A percentile compares a stretch with the other conserved stretches of the same genome.
phyloP scores from a whole-genome alignment of 2,329 filamentous ascomycete species.

The Trichoderma sp. region DNA sequence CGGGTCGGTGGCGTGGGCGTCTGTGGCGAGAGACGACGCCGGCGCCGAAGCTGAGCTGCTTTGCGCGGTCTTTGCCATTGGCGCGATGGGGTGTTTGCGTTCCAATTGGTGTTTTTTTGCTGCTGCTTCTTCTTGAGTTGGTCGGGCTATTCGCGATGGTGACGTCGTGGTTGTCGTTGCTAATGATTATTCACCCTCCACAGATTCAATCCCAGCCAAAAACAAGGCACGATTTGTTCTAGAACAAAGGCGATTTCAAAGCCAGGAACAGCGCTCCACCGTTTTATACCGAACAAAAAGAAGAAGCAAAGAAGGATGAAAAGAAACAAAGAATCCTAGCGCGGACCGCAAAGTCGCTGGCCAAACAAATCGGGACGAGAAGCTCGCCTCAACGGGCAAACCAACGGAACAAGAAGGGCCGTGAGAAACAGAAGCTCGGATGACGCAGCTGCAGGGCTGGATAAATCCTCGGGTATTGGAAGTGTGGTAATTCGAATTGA shows the following conservation, averaged over 20 bases:
- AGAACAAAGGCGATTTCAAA: background rate
- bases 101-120: background rate
- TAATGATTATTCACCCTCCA: background rate
- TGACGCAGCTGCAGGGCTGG: background rate
- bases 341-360: background rate
- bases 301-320: background rate
- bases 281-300: background rate
- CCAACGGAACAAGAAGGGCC: background rate
- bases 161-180: background rate
- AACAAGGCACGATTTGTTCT: background rate
- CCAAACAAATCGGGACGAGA: background rate
- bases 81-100: background rate
- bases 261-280: constrained; percentile 9
- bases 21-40: constrained; percentile 32
- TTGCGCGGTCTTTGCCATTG: constrained; percentile 21
- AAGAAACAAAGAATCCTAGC: background rate
- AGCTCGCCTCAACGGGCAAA: background rate
- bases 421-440: background rate
- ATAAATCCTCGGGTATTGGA: background rate
- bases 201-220: too few relatives aligned
- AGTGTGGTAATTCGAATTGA: background rate
- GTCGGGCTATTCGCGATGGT: background rate
- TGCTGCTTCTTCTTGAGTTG: background rate
- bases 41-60: constrained; percentile 8
- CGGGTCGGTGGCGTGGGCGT: constrained; percentile 66